A percentile compares a stretch with the other conserved stretches of the same genome.
phyloP scores from a whole-genome alignment of 75 land plant species.

The Ceratopteris richardii region DNA sequence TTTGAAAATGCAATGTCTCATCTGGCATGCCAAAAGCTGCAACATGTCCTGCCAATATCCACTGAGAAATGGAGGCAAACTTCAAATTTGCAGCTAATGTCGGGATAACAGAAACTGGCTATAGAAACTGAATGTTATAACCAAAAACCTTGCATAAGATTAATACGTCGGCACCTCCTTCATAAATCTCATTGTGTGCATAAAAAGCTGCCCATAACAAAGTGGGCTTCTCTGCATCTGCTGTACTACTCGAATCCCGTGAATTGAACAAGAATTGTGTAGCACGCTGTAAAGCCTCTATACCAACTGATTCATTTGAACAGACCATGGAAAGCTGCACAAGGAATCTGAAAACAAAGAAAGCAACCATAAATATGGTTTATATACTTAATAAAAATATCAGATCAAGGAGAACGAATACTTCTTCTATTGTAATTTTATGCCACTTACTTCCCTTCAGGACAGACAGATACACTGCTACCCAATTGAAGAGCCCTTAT shows the following conservation, averaged over 20 bases:
- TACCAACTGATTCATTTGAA: slow-evolving; percentile 41
- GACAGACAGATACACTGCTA: slow-evolving; percentile 52
- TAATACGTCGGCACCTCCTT: neutral
- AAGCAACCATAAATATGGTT: neutral
- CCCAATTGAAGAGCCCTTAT: slow-evolving; percentile 73
- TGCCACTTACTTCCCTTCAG: slow-evolving; percentile 58
- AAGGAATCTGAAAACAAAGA: slow-evolving; percentile 44
- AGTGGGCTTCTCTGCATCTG: slow-evolving; percentile 16
- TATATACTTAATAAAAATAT: too few species aligned
- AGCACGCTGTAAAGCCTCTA: slow-evolving; percentile 33
- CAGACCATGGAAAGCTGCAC: slow-evolving; percentile 52
- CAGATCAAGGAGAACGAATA: too few species aligned
- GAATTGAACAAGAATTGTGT: slow-evolving; percentile 24
- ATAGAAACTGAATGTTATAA: neutral
- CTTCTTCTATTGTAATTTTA: neutral
- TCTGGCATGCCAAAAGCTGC: slow-evolving; percentile 43
- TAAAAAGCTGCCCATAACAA: slow-evolving; percentile 49
- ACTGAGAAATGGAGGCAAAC: slow-evolving; percentile 18
- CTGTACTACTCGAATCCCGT: slow-evolving; percentile 3
- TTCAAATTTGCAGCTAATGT: neutral
- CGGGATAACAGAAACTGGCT: neutral
- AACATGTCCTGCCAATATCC: slow-evolving; percentile 18
- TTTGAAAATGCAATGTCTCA: slow-evolving; percentile 40
- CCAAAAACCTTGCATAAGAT: neutral
- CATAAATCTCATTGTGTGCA: slow-evolving; percentile 33